Evolutionary conservation across 495 filamentous ascomycete species (phyloP), one percentile per base, ranked within the genome.

Genomic region (Hypomontagnella monticulosa): DNA sequence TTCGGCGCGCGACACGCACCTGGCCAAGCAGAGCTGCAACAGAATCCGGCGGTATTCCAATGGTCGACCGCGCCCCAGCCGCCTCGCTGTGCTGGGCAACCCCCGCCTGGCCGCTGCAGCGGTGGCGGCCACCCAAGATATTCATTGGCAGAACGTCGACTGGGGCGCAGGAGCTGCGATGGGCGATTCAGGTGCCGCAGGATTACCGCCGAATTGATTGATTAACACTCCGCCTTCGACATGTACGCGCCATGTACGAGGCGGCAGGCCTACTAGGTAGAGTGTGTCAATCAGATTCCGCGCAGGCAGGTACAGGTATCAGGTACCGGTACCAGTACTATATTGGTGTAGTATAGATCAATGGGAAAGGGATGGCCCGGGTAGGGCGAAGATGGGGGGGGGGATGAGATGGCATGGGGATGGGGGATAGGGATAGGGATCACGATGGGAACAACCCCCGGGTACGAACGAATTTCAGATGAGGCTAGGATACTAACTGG

Each of bases 1-100:
- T 18, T 96, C 93, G 7, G 93, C 93, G 8, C 83, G 92, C 37
- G 95, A 96, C 72, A 93, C 92, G 5, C 93, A 97, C 69, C 80
- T 96, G 71, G 70, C 70, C 38, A 72, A 72, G 41, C 70, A 72
- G 49, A 72, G 70, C 62, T 72, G 70, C 66, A 69, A 72, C 58
- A 69, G 67, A 32, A 72, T 72, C 33, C 70, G 70, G 50, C 66
- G 70, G 48, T 72, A 72, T 63, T 72, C 70, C 46, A 72, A 72
- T 52, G 70, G 70, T 36, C 66, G 70, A 56, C 70, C 70, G 32
- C 70, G 70, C 40, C 70, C 70, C 46, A 72, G 70, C 43, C 70
- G 70, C 16, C 63, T 72, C 43, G 70, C 70, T 34, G 70, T 72
- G 12, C 53, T 72, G 30, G 70, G 67, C 14, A 72, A 72, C 38